Evolutionary conservation across 2,329 filamentous ascomycete genomes (phyloP).

Genomic region (Cercospora janseana): DNA sequence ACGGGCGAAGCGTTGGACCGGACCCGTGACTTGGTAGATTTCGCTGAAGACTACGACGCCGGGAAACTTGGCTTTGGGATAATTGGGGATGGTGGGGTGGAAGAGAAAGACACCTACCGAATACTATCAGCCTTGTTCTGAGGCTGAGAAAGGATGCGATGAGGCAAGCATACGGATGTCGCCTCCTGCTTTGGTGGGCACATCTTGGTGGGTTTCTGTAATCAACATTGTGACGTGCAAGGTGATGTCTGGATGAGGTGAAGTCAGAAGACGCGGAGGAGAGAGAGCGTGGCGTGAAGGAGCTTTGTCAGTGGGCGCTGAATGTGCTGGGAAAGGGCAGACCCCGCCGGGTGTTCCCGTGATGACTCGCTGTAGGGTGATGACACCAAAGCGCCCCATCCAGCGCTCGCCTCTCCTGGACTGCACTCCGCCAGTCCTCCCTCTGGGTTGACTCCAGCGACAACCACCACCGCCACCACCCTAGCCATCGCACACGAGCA

Average conservation of each 20-base stretch:
- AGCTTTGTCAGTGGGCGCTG: constrained; percentile 3
- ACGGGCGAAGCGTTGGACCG: constrained; percentile 82
- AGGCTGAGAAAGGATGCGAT: constrained; percentile 18
- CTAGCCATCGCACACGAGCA: constrained; percentile 10
- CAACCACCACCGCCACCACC: constrained; percentile 13
- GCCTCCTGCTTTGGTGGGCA: constrained; percentile 58
- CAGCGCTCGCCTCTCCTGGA: constrained; percentile 8
- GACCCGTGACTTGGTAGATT: constrained; percentile 89
- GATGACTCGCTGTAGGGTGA: constrained; percentile 3
- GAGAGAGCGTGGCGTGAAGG: not conserved
- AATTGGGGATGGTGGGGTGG: constrained; percentile 79
- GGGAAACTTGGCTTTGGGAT: constrained; percentile 85
- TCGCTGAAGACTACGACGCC: constrained; percentile 88
- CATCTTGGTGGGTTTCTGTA: constrained; percentile 58
- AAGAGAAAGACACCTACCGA: constrained; percentile 78
- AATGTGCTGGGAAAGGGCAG: not conserved
- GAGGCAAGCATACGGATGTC: constrained; percentile 53
- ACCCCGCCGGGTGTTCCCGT: constrained; percentile 6
- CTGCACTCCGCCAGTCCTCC: constrained; percentile 13
- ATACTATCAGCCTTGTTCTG: constrained; percentile 27
- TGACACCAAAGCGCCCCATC: constrained; percentile 11
- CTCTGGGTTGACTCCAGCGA: constrained; percentile 17
- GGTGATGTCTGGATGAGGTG: not conserved
- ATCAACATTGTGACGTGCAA: constrained; percentile 54
- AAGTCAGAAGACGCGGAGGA: not conserved